Conservation (phyloP, 2,329 filamentous ascomycete species). For the Exophiala sp. region DNA sequence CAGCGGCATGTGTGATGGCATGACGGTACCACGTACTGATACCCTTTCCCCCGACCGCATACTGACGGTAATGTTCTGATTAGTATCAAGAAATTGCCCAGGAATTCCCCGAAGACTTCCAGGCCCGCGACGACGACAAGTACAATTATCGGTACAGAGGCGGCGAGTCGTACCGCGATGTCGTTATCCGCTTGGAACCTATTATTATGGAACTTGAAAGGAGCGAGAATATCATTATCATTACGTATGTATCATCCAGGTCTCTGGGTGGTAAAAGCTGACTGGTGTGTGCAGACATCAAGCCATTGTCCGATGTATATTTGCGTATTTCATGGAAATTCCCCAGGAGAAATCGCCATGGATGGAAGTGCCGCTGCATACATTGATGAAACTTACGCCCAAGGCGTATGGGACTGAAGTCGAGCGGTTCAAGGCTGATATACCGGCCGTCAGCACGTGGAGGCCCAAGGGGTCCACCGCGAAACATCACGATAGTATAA, state of each 20-base stretch:
- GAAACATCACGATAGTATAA: slow-evolving; percentile 25
- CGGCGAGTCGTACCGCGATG: slow-evolving; percentile 92
- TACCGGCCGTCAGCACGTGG: slow-evolving; percentile 95
- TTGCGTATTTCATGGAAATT: slow-evolving; percentile 98
- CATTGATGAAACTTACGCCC: slow-evolving; percentile 92
- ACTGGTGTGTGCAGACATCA: slow-evolving; percentile 58
- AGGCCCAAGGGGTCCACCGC: slow-evolving; percentile 65
- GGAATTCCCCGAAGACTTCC: slow-evolving; percentile 88
- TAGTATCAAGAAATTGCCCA: slow-evolving; percentile 87
- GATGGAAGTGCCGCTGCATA: slow-evolving; percentile 98
- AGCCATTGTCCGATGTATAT: slow-evolving; percentile 93
- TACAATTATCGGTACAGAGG: slow-evolving; percentile 99
- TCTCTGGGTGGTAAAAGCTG: background rate
- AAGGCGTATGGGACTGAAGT: slow-evolving; percentile 92
- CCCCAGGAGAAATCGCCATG: slow-evolving; percentile 89
- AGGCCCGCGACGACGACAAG: slow-evolving; percentile 93
- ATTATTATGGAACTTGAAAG: slow-evolving; percentile 99
- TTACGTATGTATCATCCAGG: slow-evolving; percentile 53
- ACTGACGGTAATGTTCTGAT: background rate
- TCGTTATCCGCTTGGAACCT: slow-evolving; percentile 94
- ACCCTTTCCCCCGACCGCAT: background rate
- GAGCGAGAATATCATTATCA: slow-evolving; percentile 93
- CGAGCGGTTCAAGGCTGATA: slow-evolving; percentile 81
- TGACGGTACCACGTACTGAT: slow-evolving; percentile 54
- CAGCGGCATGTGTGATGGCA: slow-evolving; percentile 90